These are phyloP conservation scores for Paspalum vaginatum DNA, from an alignment of 176 grass and related monocot genomes.

Conservation along the genomic window DNA sequence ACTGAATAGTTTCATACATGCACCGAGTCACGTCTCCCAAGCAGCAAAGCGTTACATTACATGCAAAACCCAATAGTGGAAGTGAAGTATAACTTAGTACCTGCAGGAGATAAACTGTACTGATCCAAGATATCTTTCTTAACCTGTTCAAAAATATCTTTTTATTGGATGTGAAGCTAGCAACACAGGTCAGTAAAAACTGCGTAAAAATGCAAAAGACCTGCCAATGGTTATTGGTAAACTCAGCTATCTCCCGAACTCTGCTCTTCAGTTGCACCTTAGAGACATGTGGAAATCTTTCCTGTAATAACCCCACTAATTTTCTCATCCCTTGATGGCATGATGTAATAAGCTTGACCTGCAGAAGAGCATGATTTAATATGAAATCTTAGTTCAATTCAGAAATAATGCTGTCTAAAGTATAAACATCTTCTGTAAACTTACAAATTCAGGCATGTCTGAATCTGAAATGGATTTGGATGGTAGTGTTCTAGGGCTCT, in stretches of 20 bases:
- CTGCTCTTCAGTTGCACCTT: slow-evolving; percentile 25
- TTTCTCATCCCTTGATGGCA: slow-evolving; percentile 22
- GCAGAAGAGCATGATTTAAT: not conserved
- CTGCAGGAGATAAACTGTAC: slow-evolving; percentile 10
- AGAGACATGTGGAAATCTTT: slow-evolving; percentile 29
- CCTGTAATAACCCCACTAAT: slow-evolving; percentile 36
- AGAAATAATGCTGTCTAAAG: not conserved
- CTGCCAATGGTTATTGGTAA: slow-evolving; percentile 36
- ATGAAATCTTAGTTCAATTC: not conserved
- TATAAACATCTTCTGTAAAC: not conserved
- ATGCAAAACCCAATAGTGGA: not conserved
- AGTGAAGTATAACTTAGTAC: slow-evolving; percentile 17
- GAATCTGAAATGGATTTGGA: slow-evolving; percentile 24
- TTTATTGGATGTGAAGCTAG: not conserved
- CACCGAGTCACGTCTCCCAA: not conserved
- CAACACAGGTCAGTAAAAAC: not conserved
- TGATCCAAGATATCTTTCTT: slow-evolving; percentile 30
- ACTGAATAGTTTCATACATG: not conserved
- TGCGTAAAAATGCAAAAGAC: not conserved
- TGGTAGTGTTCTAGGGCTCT: slow-evolving; percentile 18
- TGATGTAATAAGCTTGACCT: slow-evolving; percentile 29
- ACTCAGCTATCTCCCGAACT: slow-evolving; percentile 36
- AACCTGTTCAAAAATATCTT: not conserved
- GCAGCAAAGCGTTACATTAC: not conserved
- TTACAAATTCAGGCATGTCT: slow-evolving; percentile 45